A percentile compares a stretch with the other conserved stretches of the same genome.
phyloP scores from a whole-genome alignment of 1,284 basidiomycete species.

The Fomitiporia mediterranea region DNA sequence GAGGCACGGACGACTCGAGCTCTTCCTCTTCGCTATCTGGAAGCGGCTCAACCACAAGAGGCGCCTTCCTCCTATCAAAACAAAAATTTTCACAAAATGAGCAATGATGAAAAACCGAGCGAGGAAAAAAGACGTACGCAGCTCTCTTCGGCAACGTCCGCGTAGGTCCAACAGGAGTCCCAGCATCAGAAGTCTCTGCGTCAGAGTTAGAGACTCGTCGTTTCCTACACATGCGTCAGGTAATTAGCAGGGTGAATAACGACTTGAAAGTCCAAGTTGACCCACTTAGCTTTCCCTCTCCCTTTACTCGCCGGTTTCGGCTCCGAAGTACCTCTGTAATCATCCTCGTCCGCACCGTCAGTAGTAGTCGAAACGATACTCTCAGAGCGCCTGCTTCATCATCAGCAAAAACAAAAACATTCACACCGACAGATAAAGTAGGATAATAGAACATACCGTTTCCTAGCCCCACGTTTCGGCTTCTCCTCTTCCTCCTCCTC shows the following conservation, averaged over 20 bases:
- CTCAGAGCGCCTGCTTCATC: slow-evolving; percentile 30
- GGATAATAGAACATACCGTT: slow-evolving; percentile 26
- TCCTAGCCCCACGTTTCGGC: slow-evolving; percentile 34
- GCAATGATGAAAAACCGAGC: background rate
- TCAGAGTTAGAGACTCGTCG: slow-evolving; percentile 27
- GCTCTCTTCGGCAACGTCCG: slow-evolving; percentile 21
- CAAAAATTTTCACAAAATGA: background rate
- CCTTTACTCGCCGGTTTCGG: slow-evolving; percentile 26
- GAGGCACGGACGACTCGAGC: slow-evolving; percentile 23
- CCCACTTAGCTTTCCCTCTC: slow-evolving; percentile 32
- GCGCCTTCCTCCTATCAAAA: slow-evolving; percentile 14
- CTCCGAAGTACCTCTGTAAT: slow-evolving; percentile 24
- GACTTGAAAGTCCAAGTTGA: background rate
- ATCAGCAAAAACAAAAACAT: no score
- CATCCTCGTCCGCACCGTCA: slow-evolving; percentile 29
- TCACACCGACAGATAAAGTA: background rate
- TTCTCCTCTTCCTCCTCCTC: slow-evolving; percentile 48
- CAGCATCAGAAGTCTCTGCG: slow-evolving; percentile 7
- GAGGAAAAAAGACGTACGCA: slow-evolving; percentile 18
- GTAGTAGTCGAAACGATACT: slow-evolving; percentile 33
- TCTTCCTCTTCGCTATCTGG: slow-evolving; percentile 31
- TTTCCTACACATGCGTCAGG: slow-evolving; percentile 28
- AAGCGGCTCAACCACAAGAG: background rate
- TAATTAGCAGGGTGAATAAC: slow-evolving; percentile 6
- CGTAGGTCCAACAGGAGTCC: slow-evolving; percentile 16